Conservation (phyloP, 257 asterid species). For the Solanum chilense region DNA sequence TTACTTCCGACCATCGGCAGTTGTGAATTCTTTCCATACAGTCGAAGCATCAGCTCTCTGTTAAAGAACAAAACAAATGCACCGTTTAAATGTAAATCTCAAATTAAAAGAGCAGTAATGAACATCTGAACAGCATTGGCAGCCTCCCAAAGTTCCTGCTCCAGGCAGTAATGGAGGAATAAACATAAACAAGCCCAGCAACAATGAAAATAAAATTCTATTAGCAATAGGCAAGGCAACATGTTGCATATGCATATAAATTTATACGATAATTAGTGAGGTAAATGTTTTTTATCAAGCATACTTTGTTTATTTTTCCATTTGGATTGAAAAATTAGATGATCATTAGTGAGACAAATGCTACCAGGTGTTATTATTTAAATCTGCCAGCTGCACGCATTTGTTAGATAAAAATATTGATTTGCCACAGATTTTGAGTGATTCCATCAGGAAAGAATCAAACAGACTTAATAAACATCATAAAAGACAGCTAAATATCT, state of each 20-base stretch:
- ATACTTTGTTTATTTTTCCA: background rate
- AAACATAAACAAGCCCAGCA: background rate
- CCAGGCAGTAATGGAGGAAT: background rate
- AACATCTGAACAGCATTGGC: background rate
- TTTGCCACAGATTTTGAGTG: background rate
- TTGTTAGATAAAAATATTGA: background rate
- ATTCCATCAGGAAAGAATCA: background rate
- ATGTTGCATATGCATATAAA: background rate
- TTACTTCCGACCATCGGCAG: constrained; percentile 95
- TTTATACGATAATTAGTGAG: background rate
- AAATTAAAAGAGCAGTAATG: background rate
- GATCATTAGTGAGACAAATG: background rate
- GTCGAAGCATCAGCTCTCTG: constrained; percentile 99
- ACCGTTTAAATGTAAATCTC: background rate
- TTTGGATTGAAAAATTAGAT: background rate
- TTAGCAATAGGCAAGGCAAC: background rate
- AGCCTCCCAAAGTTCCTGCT: background rate
- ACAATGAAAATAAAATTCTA: background rate
- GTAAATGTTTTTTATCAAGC: background rate
- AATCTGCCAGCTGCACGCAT: background rate
- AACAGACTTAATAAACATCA: background rate
- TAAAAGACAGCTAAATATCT: background rate
- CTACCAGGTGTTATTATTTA: background rate
- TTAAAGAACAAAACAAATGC: constrained; percentile 6
- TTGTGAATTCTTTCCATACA: constrained; percentile 95